Evolutionary conservation across 2,329 filamentous ascomycete genomes (phyloP), one percentile per base, ranked within the genome.

Genomic region (Tolypocladium amazonense): DNA sequence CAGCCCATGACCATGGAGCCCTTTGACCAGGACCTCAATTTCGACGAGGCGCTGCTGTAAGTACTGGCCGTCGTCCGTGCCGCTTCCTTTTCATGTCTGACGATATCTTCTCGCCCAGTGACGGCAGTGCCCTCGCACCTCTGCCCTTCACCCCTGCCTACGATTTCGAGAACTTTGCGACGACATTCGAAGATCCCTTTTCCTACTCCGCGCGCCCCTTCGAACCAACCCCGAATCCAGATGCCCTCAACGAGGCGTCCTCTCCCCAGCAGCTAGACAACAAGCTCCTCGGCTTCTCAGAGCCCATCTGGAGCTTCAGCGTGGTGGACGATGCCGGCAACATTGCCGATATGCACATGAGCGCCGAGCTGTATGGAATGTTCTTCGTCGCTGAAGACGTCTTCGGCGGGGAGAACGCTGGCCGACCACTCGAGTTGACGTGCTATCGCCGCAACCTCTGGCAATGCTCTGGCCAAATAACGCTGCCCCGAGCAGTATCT

Each of bases 381-480:
- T 93, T 93, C 78, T 92, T 92, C 69, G 83, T 93, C 33, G 89
- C 89, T 53, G 89, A 93, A 70, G 89, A 90, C 66, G 88, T 91
- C 6, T 92, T 90, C 77, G 72, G 85, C 72, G 73, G 83, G 75
- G 77, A 84, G 56, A 79, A 75, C 54, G 71, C 76, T 3, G 80
- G 79, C 11, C 76, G 85, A 6, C 87, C 88, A 0, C 81, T 88
- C 57, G 93, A 97, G 75, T 76, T 97, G 71, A 97, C 93, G 0
- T 97, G 93, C 79, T 97, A 97, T 72, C 87, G 93, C 52, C 85
- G 93, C 57, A 97, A 97, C 69, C 79, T 97, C 55, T 97, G 96
- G 80, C 92, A 97, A 75, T 95, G 96, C 65, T 93, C 91, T 0
- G 93, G 93, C 41, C 89, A 89, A 57, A 84, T 97, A 59, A 91